Base-by-base conservation (phyloP, 225 moss, liverwort and hornwort genomes). In the Marchantia paleacea region DNA sequence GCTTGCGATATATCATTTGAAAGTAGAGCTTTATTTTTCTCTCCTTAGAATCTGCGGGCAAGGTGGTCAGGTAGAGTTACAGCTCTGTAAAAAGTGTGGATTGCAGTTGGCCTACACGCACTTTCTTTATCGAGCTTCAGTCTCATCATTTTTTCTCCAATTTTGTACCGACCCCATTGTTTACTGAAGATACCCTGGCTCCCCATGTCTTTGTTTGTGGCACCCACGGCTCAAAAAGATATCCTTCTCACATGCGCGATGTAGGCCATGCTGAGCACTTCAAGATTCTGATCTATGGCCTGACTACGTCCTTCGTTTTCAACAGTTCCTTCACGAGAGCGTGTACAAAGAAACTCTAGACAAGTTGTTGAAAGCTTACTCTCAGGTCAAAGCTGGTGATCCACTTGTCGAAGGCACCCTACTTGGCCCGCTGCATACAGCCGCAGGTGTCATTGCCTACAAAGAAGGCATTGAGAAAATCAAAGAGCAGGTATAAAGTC, bases 351-450 rank as follows among this genome's bases (percentile, higher is more conserved):
- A 91, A 22, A 91, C 91, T 75, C 29, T 94, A 73, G 87, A 90
- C 80, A 79, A 78, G 55, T 87, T 97, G 80, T 82, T 94, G 13
- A 91, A 97, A 83, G 93, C 93, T 12, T 97, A 93, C 75, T 80
- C 85, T 76, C 94, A 94, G 75, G 93, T 93, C 31, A 91, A 94
- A 85, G 87, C 89, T 76, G 97, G 97, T 79, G 90, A 90, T 58
- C 89, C 97, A 49, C 87, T 94, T 72, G 89, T 89, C 49, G 92
- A 87, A 70, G 90, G 88, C 73, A 94, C 94, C 48, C 65, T 97
- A 30, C 92, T 94, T 80, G 96, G 96, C 30, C 96, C 96, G 76
- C 87, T 94, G 72, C 96, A 97, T 85, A 89, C 94, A 47, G 82
- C 89, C 65, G 77, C 82, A 26, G 91, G 92, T 61, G 84, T 87